Percentiles rank a stretch among this genome's conserved stretches.
Evolutionary conservation across 805 yeast species (phyloP).

Genomic region (Saturnispora serradocipensis): DNA sequence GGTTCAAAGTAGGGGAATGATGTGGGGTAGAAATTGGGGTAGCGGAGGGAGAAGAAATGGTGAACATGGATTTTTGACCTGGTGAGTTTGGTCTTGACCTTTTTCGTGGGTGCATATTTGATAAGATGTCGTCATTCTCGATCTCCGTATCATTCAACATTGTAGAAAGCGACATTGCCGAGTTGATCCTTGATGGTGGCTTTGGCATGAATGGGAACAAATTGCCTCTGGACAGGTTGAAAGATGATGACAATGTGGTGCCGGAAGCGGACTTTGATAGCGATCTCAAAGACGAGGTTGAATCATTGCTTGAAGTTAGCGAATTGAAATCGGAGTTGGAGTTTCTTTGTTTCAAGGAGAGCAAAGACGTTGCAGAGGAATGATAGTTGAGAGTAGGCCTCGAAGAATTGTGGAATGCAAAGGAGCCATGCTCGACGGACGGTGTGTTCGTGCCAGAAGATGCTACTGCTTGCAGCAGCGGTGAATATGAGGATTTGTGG

Average conservation of each 20-base stretch:
- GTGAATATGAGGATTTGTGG: neutral
- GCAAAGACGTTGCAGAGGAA: slow-evolving; percentile 18
- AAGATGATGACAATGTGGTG: slow-evolving; percentile 19
- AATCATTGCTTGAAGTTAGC: slow-evolving; percentile 25
- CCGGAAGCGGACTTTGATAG: slow-evolving; percentile 21
- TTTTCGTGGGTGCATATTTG: slow-evolving; percentile 24
- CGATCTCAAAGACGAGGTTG: slow-evolving; percentile 26
- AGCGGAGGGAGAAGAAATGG: slow-evolving; percentile 27
- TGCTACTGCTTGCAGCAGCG: neutral
- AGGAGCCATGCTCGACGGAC: neutral
- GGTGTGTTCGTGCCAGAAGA: neutral
- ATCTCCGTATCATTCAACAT: slow-evolving; percentile 12
- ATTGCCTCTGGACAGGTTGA: slow-evolving; percentile 3
- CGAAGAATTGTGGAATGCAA: neutral
- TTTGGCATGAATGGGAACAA: slow-evolving; percentile 8
- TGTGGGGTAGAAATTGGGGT: slow-evolving; percentile 28
- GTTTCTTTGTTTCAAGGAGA: neutral
- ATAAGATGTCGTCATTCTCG: neutral
- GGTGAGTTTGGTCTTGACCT: slow-evolving; percentile 29
- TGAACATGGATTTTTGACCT: slow-evolving; percentile 17
- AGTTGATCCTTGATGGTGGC: slow-evolving; percentile 20
- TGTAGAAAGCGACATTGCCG: slow-evolving; percentile 16
- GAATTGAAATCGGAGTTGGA: slow-evolving; percentile 4
- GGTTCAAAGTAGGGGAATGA: slow-evolving; percentile 30
- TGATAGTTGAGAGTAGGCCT: slow-evolving; percentile 9